phyloP scores from a whole-genome alignment of 164 flowering plant species.

The Paratinospora sagittata region DNA sequence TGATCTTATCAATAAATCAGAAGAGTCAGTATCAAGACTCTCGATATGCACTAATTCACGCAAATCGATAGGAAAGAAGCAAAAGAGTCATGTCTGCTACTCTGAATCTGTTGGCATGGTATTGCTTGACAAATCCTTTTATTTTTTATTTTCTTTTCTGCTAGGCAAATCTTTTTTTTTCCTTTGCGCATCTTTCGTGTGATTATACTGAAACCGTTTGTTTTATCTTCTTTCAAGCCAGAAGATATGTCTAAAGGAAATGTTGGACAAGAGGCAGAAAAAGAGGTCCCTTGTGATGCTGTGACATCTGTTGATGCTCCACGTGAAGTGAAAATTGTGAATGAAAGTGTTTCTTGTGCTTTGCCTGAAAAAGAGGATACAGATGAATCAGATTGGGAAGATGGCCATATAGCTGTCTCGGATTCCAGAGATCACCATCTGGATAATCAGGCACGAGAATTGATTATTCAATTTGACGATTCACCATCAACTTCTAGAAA shows the following conservation, averaged over 20 bases:
- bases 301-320: conserved; percentile 10
- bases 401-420: conserved; percentile 40
- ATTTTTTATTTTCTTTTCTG: too few species aligned
- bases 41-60: conserved; percentile 22
- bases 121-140: not conserved
- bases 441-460: conserved; percentile 20
- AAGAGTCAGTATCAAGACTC: conserved; percentile 32
- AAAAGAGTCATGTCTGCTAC: conserved; percentile 14
- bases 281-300: conserved; percentile 9
- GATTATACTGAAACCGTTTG: not conserved
- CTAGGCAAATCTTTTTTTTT: too few species aligned
- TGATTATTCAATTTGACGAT: conserved; percentile 55
- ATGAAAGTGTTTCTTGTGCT: conserved; percentile 7
- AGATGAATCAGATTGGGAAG: conserved; percentile 79
- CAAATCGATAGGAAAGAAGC: conserved; percentile 22
- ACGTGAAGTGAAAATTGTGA: conserved; percentile 14
- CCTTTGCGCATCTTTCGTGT: not conserved
- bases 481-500: conserved; percentile 35
- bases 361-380: conserved; percentile 28
- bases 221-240: conserved; percentile 21
- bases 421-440: conserved; percentile 11
- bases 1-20: conserved; percentile 33
- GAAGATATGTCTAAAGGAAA: conserved; percentile 15
- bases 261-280: conserved; percentile 10
- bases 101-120: conserved; percentile 24